A percentile compares a stretch with the other conserved stretches of the same genome.
Conservation (phyloP, 768 basidiomycete species). For the Boletus insuetus region DNA sequence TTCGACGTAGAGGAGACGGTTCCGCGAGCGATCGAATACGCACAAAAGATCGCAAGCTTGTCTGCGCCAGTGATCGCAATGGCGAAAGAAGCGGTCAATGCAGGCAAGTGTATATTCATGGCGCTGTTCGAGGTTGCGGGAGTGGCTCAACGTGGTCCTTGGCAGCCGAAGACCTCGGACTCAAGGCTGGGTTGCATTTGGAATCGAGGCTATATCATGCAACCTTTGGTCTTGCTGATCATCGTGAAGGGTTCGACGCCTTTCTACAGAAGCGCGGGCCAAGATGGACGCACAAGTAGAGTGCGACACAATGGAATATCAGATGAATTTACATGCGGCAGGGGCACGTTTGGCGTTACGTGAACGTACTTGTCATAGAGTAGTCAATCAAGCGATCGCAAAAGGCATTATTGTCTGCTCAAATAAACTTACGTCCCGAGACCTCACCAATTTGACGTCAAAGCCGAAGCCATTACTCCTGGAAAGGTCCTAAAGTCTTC, state of each 20-base stretch:
- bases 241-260: slow-evolving; percentile 46
- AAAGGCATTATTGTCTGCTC: no score
- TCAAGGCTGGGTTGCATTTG: slow-evolving; percentile 43
- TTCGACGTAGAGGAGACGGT: slow-evolving; percentile 40
- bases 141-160: not conserved
- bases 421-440: no score
- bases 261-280: slow-evolving; percentile 47
- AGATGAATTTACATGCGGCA: not conserved
- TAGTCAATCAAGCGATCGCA: no score
- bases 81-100: slow-evolving; percentile 53
- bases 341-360: not conserved
- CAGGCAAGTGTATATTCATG: slow-evolving; percentile 27
- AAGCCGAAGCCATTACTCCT: no score
- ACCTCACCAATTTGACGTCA: no score
- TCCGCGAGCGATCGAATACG: slow-evolving; percentile 43
- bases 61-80: slow-evolving; percentile 32
- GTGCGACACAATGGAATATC: not conserved
- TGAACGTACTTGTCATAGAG: no score
- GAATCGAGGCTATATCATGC: slow-evolving; percentile 51
- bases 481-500: no score
- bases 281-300: slow-evolving; percentile 40
- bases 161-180: slow-evolving; percentile 45
- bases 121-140: not conserved
- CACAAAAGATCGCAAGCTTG: slow-evolving; percentile 32
- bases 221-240: slow-evolving; percentile 48